phyloP scores from a whole-genome alignment of 257 asterid species.

The Solanum verrucosum region DNA sequence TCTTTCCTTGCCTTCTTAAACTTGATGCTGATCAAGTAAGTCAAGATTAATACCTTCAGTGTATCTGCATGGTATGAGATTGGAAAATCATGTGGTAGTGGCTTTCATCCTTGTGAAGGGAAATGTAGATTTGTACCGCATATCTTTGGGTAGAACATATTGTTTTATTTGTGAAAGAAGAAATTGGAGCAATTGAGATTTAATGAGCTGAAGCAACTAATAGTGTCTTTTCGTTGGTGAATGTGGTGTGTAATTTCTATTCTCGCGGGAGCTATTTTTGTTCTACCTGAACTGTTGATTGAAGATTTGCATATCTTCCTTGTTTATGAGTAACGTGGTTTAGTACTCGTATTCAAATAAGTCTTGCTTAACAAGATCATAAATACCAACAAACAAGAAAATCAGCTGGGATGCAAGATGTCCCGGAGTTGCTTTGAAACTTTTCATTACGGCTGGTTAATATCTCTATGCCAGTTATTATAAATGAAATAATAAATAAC shows the following conservation, averaged over 20 bases:
- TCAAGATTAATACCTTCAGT: neutral
- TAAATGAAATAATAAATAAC: neutral
- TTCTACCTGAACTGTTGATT: neutral
- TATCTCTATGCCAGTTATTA: neutral
- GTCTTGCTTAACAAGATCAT: neutral
- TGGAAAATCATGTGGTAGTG: neutral
- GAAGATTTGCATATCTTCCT: neutral
- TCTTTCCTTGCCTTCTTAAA: neutral
- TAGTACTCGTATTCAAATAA: neutral
- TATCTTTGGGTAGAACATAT: neutral
- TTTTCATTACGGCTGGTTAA: neutral
- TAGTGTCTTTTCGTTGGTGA: neutral
- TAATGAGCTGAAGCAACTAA: neutral
- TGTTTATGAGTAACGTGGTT: neutral
- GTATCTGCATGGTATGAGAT: neutral
- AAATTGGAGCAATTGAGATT: neutral
- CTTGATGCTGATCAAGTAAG: neutral
- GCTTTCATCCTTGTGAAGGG: neutral
- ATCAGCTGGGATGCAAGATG: neutral
- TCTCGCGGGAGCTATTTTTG: neutral
- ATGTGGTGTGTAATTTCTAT: neutral
- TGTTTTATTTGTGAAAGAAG: neutral
- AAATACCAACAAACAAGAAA: neutral
- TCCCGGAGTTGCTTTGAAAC: neutral
- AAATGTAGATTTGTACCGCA: neutral